Conservation (phyloP, 108 stramenopile genomes). For the Nitzschia sp. region DNA sequence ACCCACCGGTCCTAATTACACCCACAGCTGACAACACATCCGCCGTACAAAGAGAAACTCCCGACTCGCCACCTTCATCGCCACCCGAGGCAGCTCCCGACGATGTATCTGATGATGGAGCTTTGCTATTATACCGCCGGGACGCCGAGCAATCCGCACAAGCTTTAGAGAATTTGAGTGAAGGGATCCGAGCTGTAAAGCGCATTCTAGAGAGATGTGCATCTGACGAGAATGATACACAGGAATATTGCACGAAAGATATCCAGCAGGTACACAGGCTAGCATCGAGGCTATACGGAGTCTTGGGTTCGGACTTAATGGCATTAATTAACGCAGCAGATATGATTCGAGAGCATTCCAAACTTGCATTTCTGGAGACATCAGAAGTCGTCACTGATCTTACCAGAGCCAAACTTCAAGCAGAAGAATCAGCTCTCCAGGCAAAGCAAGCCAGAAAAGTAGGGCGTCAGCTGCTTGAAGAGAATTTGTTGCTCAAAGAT, state of each 20-base stretch:
- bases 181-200: slow-evolving; percentile 24
- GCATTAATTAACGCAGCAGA: slow-evolving; percentile 21
- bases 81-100: neutral
- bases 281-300: neutral
- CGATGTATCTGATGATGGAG: neutral
- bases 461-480: slow-evolving; percentile 1
- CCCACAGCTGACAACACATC: neutral
- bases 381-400: neutral
- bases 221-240: neutral
- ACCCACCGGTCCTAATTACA: neutral
- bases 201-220: slow-evolving; percentile 18
- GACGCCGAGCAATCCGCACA: slow-evolving; percentile 15
- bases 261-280: neutral
- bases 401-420: slow-evolving; percentile 5
- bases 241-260: neutral
- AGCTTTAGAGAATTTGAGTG: slow-evolving; percentile 20
- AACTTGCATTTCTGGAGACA: slow-evolving; percentile 3
- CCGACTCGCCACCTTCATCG: neutral
- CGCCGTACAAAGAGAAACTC: neutral
- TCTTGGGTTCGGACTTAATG: slow-evolving; percentile 20
- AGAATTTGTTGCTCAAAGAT: slow-evolving; percentile 12
- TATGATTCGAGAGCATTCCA: slow-evolving; percentile 7
- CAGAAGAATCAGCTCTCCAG: neutral
- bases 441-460: slow-evolving; percentile 8
- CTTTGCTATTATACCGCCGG: neutral